Base-by-base conservation (phyloP, 495 filamentous ascomycete species). In the Podospora pseudoanserina region DNA sequence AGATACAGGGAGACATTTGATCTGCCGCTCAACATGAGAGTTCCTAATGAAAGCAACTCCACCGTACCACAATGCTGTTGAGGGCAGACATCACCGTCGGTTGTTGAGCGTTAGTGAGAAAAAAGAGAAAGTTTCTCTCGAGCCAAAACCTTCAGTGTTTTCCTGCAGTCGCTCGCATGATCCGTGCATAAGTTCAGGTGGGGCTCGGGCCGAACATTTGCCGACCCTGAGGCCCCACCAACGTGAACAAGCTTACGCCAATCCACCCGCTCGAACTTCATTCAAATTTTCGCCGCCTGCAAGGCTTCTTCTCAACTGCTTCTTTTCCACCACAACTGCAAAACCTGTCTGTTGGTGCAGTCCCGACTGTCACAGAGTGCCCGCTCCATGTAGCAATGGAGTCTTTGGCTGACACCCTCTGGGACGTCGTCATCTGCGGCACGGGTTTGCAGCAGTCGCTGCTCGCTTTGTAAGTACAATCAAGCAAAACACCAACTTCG, bases 381-480 rank as follows among this genome's bases (percentile, higher is more conserved):
- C 53, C 60, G 32, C 19, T 73, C 71, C 71, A 77, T 75, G 74
- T 71, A 68, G 64, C 72, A 66, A 97, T 96, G 92, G 92, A 96
- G 72, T 87, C 90, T 60, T 83, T 97, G 66, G 80, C 88, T 76
- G 89, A 90, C 63, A 92, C 91, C 34, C 80, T 84, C 60, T 99
- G 96, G 96, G 95, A 99, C 82, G 88, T 96, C 72, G 83, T 95
- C 66, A 92, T 99, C 70, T 86, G 87, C 69, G 96, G 96, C 70
- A 99, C 95, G 63, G 95, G 93, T 61, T 77, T 98, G 70, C 85
- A 88, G 71, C 91, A 97, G 78, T 97, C 94, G 58, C 88, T 99
- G 65, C 86, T 99, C 70, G 94, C 95, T 69, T 83, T 97, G 95
- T 99, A 86, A 84, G 91, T 82, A 79, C 63, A 61, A 61, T 68